Conservation (phyloP, 257 asterid species). For the Solanum clarkiae region DNA sequence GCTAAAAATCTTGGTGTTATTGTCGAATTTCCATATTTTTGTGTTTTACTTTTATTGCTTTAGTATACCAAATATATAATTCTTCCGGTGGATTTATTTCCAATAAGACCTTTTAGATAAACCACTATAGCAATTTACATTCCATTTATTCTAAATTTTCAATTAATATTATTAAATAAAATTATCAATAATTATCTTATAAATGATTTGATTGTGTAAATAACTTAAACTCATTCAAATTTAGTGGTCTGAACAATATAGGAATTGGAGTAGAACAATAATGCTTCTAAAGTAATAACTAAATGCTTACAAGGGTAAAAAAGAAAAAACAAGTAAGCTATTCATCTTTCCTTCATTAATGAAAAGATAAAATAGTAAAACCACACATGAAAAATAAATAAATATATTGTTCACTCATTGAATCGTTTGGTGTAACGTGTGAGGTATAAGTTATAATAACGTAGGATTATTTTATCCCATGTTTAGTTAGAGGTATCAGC, state of each 20-base stretch:
- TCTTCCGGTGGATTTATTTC: too few species aligned
- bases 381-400: background rate
- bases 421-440: too few species aligned
- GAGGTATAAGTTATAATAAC: too few species aligned
- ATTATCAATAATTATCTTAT: background rate
- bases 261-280: too few species aligned
- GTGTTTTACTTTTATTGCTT: too few species aligned
- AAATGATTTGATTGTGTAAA: background rate
- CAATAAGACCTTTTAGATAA: too few species aligned
- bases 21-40: too few species aligned
- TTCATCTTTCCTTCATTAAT: background rate
- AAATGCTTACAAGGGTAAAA: background rate
- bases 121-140: background rate
- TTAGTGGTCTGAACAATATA: background rate
- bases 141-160: background rate
- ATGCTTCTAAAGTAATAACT: too few species aligned
- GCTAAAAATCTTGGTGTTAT: too few species aligned
- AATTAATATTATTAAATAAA: background rate
- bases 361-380: background rate
- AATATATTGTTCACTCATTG: background rate
- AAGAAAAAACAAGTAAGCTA: background rate
- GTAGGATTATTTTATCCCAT: too few species aligned
- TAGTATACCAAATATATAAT: too few species aligned
- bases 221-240: background rate
- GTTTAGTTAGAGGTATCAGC: too few species aligned